Percentiles rank a stretch among this genome's conserved stretches.
phyloP scores from a whole-genome alignment of 2,329 filamentous ascomycete genomes.

The Fusarium temperatum region DNA sequence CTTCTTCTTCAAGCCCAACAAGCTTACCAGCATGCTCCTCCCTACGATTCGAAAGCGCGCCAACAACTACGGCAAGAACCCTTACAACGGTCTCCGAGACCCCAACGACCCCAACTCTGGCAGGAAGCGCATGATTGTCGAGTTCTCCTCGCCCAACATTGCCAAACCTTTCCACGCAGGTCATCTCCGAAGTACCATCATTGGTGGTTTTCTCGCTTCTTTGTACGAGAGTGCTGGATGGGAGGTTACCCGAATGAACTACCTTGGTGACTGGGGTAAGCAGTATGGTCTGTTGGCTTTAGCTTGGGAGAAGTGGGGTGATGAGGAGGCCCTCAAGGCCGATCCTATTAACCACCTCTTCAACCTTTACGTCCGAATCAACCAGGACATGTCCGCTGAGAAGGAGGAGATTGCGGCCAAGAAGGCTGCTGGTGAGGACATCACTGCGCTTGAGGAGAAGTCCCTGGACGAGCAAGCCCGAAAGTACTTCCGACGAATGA shows the following conservation, averaged over 20 bases:
- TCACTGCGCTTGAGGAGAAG: conserved; percentile 58
- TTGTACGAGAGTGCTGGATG: conserved; percentile 76
- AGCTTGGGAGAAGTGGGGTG: conserved; percentile 78
- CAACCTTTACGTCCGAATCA: conserved; percentile 84
- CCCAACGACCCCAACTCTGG: conserved; percentile 67
- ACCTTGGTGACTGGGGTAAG: conserved; percentile 45
- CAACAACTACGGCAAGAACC: conserved; percentile 62
- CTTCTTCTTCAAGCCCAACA: conserved; percentile 81
- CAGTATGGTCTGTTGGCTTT: conserved; percentile 60
- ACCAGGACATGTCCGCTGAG: conserved; percentile 71
- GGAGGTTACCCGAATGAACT: conserved; percentile 78
- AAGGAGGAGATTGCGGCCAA: conserved; percentile 70
- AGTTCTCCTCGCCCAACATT: conserved; percentile 88
- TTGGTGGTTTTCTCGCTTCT: conserved; percentile 79
- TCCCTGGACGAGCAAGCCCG: conserved; percentile 79
- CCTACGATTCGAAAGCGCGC: conserved; percentile 73
- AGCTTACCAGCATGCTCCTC: conserved; percentile 72
- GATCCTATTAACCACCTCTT: conserved; percentile 86
- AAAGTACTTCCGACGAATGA: conserved; percentile 76
- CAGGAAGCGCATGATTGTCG: conserved; percentile 75
- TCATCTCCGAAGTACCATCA: conserved; percentile 81
- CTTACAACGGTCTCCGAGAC: conserved; percentile 67
- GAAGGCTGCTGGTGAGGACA: conserved; percentile 63
- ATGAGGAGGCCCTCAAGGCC: conserved; percentile 72
- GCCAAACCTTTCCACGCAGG: conserved; percentile 86